Percentiles rank a stretch among this genome's conserved stretches.
Conservation (phyloP, 192 early-diverging fungal genomes). For the Chytriomyces sp. region DNA sequence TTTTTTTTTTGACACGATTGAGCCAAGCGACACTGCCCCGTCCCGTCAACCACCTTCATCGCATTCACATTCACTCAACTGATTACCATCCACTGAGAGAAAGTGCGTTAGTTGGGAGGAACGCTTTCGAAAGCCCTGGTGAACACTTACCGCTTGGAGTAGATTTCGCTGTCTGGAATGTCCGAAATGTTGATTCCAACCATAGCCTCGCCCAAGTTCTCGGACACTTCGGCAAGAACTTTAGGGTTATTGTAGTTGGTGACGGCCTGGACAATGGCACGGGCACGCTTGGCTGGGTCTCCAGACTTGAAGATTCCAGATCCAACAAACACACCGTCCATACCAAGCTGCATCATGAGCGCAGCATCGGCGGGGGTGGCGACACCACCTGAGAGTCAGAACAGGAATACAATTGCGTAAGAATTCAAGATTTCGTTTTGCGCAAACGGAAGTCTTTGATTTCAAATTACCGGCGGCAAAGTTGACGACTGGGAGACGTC, state of each 20-base stretch:
- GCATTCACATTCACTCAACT: too few relatives aligned
- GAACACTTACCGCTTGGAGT: constrained; percentile 42
- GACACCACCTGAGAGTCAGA: constrained; percentile 67
- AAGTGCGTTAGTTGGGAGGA: neutral
- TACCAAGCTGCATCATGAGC: constrained; percentile 98
- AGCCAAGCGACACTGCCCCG: too few relatives aligned
- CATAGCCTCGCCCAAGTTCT: constrained; percentile 95
- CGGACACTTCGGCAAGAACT: constrained; percentile 86
- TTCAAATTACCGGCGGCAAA: constrained; percentile 81
- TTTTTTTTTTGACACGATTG: too few relatives aligned
- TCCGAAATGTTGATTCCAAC: constrained; percentile 90
- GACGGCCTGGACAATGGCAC: constrained; percentile 93
- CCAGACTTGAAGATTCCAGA: constrained; percentile 95
- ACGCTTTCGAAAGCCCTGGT: neutral
- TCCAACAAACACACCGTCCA: constrained; percentile 97
- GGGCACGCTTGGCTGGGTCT: constrained; percentile 92
- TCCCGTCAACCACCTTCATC: too few relatives aligned
- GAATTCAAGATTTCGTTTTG: neutral
- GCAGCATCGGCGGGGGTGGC: constrained; percentile 99
- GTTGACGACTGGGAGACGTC: constrained; percentile 95
- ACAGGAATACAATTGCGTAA: neutral
- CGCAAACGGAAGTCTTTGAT: neutral
- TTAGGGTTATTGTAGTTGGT: constrained; percentile 91
- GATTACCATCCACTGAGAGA: neutral
- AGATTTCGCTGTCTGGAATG: constrained; percentile 63